Conservation (phyloP, 2,329 filamentous ascomycete species). For the Huntiella moniliformis region DNA sequence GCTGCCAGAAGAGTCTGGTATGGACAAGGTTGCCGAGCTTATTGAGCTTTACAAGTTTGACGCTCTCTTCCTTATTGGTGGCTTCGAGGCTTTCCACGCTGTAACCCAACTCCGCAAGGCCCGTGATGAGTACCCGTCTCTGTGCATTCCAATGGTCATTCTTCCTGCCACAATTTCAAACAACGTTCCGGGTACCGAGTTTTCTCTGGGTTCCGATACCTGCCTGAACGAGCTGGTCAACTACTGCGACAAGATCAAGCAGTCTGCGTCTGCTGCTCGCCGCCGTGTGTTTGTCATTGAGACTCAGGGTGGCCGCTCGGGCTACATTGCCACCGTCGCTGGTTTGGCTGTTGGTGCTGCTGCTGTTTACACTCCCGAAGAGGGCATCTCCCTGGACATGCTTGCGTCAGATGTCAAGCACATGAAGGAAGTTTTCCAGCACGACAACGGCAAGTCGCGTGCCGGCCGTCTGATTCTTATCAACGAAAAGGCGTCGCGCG, state of each 20-base stretch:
- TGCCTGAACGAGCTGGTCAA: slow-evolving; percentile 87
- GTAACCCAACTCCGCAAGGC: slow-evolving; percentile 73
- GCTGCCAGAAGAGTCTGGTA: slow-evolving; percentile 67
- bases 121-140: slow-evolving; percentile 56
- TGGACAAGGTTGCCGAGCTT: slow-evolving; percentile 63
- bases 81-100: slow-evolving; percentile 91
- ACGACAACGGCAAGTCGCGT: slow-evolving; percentile 72
- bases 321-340: slow-evolving; percentile 80
- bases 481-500: slow-evolving; percentile 81
- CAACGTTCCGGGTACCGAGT: slow-evolving; percentile 95
- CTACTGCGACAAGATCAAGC: slow-evolving; percentile 95
- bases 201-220: slow-evolving; percentile 89
- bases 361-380: slow-evolving; percentile 91
- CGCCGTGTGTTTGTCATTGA: slow-evolving; percentile 94
- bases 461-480: slow-evolving; percentile 90
- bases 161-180: slow-evolving; percentile 96
- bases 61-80: slow-evolving; percentile 77
- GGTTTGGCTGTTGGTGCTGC: slow-evolving; percentile 82
- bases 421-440: slow-evolving; percentile 65
- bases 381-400: slow-evolving; percentile 88
- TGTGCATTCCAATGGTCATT: slow-evolving; percentile 82
- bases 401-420: slow-evolving; percentile 77
- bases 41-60: slow-evolving; percentile 81
- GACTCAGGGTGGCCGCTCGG: slow-evolving; percentile 86
- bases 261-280: slow-evolving; percentile 84